These are phyloP conservation scores for Citrus trifoliata DNA, from an alignment of 345 rosid species.

Conservation along the genomic window DNA sequence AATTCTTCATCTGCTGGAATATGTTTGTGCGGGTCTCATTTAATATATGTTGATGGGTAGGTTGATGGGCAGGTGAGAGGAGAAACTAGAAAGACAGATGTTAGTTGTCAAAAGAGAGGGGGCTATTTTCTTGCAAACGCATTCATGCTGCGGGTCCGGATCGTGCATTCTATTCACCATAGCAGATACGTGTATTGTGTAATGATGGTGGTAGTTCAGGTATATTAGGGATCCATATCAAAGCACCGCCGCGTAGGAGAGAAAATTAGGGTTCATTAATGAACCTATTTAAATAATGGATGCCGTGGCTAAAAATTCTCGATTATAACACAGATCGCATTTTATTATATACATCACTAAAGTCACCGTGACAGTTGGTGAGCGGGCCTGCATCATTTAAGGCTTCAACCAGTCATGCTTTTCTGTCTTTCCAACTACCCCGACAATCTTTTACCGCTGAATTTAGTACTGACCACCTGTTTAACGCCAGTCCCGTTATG, in stretches of 20 bases:
- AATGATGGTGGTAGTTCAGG: not conserved
- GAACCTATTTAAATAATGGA: not conserved
- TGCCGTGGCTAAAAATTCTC: not conserved
- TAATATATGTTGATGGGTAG: too few relatives aligned
- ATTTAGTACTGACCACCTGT: not conserved
- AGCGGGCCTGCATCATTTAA: constrained; percentile 6
- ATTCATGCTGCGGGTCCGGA: not conserved
- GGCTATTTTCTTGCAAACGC: not conserved
- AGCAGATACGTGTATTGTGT: not conserved
- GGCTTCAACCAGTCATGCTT: not conserved
- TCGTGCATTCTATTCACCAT: not conserved
- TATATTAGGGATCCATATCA: not conserved
- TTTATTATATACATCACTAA: too few relatives aligned
- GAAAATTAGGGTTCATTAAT: not conserved
- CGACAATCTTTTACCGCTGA: accelerated
- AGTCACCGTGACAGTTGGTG: not conserved
- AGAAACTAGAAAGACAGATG: too few relatives aligned
- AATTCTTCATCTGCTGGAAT: too few relatives aligned
- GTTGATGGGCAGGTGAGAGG: too few relatives aligned
- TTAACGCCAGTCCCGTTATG: not conserved
- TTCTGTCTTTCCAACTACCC: not conserved
- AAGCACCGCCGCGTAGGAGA: not conserved
- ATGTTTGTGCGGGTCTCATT: too few relatives aligned
- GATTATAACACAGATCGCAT: not conserved
- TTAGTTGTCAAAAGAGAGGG: too few relatives aligned